Base-by-base conservation (phyloP, 495 filamentous ascomycete genomes). In the Saxophila tyrrhenica region DNA sequence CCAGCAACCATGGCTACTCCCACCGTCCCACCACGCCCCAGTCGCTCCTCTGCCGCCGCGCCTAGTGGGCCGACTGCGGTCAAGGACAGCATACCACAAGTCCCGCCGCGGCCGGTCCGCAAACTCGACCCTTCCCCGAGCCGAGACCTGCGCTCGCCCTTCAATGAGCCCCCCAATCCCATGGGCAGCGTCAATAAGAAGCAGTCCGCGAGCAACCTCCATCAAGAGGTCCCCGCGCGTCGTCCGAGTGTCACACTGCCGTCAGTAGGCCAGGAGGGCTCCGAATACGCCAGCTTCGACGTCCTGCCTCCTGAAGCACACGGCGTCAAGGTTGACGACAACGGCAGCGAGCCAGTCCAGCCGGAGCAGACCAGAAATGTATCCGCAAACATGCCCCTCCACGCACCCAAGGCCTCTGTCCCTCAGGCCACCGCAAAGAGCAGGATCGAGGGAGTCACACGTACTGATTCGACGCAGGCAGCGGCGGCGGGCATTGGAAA, bases 381-480 rank as follows among this genome's bases (percentile, higher is more conserved):
- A 45, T 82, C 78, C 60, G 80, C 79, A 52, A 86, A 94, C 64
- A 70, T 96, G 55, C 84, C 91, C 67, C 78, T 96, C 24, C 82
- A 94, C 70, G 88, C 89, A 48, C 90, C 90, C n/a, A 94, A 83
- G 69, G 87, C 90, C 5, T 90, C 88, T 2, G 73, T 94, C 59
- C 84, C 88, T 3, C 75, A 73, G 20, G 79, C 79, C 19, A 87
- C 81, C 62, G 88, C 88, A 46, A 91, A 88, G 71, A 78, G 83
- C 63, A 76, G 82, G 58, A 84, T 95, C 50, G 80, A 84, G 62
- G 69, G 78, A 1, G 88, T 96, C 43, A 95, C 90, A 41, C 83
- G 88, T 56, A 95, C 89, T 39, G 90, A 96, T 68, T 92, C 87
- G 25, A 75, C 80, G 42, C 81, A 85, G 64, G 88, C 88, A 54